phyloP scores from a whole-genome alignment of 306 rosid genomes.

The Lagenaria siceraria region DNA sequence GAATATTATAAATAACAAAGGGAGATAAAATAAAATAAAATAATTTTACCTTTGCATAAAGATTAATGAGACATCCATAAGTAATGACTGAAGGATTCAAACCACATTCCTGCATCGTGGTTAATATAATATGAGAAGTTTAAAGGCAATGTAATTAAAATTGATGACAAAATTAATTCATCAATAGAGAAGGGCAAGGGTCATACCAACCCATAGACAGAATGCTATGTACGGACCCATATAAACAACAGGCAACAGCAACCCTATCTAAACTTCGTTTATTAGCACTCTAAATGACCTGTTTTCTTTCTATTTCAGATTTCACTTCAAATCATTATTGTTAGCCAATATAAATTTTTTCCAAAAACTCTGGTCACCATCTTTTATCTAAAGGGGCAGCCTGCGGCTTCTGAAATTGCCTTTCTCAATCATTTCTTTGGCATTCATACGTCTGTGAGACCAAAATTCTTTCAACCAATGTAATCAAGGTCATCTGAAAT shows the following conservation, averaged over 20 bases:
- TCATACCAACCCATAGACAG: not conserved
- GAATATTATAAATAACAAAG: not conserved
- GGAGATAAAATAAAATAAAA: not conserved
- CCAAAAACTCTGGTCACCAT: not conserved
- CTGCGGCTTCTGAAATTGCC: not conserved
- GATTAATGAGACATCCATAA: conserved; percentile 91
- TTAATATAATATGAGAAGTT: conserved; percentile 4
- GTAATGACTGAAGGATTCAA: conserved; percentile 79
- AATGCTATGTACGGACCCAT: not conserved
- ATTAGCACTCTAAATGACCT: not conserved
- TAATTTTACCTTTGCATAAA: conserved; percentile 58
- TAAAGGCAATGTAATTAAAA: not conserved
- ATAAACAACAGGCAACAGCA: not conserved
- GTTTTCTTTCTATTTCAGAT: not conserved
- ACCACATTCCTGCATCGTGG: conserved; percentile 70
- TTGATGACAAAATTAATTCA: not conserved
- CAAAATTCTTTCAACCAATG: not conserved
- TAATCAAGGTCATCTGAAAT: not conserved
- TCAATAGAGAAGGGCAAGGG: not conserved
- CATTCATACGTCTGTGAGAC: not conserved
- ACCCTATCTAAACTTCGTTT: not conserved
- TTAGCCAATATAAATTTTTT: not conserved
- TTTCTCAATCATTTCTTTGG: not conserved
- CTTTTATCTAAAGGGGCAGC: not conserved
- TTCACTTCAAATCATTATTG: not conserved